Base-by-base conservation (phyloP, 2,329 filamentous ascomycete species). In the Alternaria alternata region DNA sequence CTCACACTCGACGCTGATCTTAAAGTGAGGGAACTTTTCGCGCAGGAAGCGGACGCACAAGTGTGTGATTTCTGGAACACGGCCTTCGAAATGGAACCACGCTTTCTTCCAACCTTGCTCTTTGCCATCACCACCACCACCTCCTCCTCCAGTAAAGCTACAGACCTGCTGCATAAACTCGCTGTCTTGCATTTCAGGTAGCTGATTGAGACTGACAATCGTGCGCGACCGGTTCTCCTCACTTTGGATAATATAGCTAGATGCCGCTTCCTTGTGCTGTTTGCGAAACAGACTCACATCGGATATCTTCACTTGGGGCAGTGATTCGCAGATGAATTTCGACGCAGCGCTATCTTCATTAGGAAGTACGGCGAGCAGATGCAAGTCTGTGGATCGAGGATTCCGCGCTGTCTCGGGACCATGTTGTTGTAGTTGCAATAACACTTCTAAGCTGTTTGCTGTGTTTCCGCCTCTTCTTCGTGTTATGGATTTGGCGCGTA, bases 61-160 rank as follows among this genome's bases (percentile, higher is more conserved):
- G 22, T 87, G 77, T 26, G 85, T 87, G 48, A 87, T 86, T 44
- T 86, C 83, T 39, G 88, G 88, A 56, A 87, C 86, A 54, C 90
- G 86, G 61, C 90, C 91, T 87, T 92, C 90, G 67, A 92, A 92
- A 80, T 93, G 90, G 80, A 88, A 90, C 89, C 88, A 92, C 7
- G 62, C 66, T 36, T 30, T 34, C 20, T 54, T n/a, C 24, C 44
- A 44, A 4, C 5, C 28, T 5, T 38, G 43, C 7, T 51, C 51
- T 3, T 26, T 11, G 20, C 44, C 9, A 7, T 18, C 26, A 18
- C 20, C 8, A 20, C 44, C 20, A 20, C 20, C 20, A 20, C 20
- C 20, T 20, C 20, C 20, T 1, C 20, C 9, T 8, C 30, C 20
- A 30, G 4, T 48, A 20, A 20, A 54, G n/a, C 5, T 34, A 1